A percentile compares a stretch with the other conserved stretches of the same genome.
Evolutionary conservation across 2,329 filamentous ascomycete genomes (phyloP).

Genomic region (Tolypocladium cylindrosporum): DNA sequence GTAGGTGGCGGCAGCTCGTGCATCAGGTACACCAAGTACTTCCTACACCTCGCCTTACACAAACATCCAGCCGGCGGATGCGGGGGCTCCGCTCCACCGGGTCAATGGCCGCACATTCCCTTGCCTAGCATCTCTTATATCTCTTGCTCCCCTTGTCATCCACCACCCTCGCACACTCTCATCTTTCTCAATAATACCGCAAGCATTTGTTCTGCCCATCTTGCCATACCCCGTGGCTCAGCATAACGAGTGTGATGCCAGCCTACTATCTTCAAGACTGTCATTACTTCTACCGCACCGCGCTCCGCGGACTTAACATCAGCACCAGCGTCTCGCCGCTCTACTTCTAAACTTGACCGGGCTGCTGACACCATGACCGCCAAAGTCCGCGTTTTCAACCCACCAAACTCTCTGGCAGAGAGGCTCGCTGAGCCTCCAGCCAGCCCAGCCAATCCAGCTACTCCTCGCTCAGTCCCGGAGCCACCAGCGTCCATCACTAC

Average conservation of each 20-base stretch:
- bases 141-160: neutral
- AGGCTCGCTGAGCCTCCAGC: slow-evolving; percentile 42
- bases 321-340: slow-evolving; percentile 68
- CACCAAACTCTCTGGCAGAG: slow-evolving; percentile 64
- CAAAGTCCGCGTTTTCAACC: slow-evolving; percentile 33
- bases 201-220: neutral
- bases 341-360: slow-evolving; percentile 43
- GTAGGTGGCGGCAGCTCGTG: neutral
- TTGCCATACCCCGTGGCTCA: neutral
- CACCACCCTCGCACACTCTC: neutral
- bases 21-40: neutral
- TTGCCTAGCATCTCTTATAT: neutral
- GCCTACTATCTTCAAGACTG: slow-evolving; percentile 75
- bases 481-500: slow-evolving; percentile 12
- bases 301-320: slow-evolving; percentile 75
- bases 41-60: neutral
- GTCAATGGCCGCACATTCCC: neutral
- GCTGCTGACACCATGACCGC: slow-evolving; percentile 25
- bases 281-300: slow-evolving; percentile 88
- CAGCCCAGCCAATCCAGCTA: slow-evolving; percentile 21
- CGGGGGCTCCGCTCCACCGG: neutral
- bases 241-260: slow-evolving; percentile 55
- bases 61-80: neutral
- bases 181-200: neutral
- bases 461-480: slow-evolving; percentile 31